Conservation (phyloP, 192 early-diverging fungal species). For the Allomyces macrogynus region DNA sequence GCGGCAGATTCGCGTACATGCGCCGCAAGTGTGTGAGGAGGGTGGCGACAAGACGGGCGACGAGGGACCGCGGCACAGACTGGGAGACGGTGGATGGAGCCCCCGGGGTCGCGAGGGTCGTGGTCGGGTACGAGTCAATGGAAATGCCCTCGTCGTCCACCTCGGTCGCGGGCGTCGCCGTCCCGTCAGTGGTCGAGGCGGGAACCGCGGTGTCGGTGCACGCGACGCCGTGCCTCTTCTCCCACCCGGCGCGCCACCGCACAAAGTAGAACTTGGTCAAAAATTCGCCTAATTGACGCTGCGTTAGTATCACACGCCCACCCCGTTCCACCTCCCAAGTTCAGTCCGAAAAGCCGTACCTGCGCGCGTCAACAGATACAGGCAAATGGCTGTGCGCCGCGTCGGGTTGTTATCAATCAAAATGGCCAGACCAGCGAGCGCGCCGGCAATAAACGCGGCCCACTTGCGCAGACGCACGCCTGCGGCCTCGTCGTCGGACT, state of each 20-base stretch:
- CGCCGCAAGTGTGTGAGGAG: no score
- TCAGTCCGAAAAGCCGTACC: no score
- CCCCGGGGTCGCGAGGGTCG: no score
- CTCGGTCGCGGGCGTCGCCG: no score
- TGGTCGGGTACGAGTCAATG: no score
- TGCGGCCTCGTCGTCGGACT: conserved; percentile 8
- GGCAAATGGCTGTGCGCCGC: conserved; percentile 35
- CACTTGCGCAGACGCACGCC: conserved; percentile 27
- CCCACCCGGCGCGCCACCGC: neutral
- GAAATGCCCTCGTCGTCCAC: no score
- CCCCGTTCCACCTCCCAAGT: no score
- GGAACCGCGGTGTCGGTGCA: neutral
- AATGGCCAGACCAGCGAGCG: conserved; percentile 34
- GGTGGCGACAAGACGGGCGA: no score
- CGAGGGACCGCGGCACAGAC: no score
- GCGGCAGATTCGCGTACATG: conserved; percentile 21
- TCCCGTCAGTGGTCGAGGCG: no score
- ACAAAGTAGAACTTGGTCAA: neutral
- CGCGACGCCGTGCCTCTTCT: neutral
- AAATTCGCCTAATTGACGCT: neutral
- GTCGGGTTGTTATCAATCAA: conserved; percentile 34
- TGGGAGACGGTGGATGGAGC: no score
- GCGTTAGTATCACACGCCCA: no score
- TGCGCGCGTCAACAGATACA: conserved; percentile 41
- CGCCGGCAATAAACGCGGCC: conserved; percentile 35